phyloP scores from a whole-genome alignment of 257 asterid genomes.

The Penstemon barbatus region DNA sequence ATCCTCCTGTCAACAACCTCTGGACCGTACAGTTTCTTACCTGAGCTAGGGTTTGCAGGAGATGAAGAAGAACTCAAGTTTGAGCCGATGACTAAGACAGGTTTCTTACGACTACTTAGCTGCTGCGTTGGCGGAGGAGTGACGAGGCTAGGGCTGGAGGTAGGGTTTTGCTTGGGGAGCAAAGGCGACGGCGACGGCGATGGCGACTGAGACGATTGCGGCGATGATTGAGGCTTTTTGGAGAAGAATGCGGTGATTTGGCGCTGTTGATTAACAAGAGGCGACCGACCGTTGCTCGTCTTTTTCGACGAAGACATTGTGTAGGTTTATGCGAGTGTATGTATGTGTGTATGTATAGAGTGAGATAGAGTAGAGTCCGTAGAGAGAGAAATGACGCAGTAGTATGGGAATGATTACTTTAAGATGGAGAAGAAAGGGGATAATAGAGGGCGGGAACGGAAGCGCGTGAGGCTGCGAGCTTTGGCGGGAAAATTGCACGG shows the following conservation, averaged over 20 bases:
- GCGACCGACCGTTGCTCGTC: constrained; percentile 82
- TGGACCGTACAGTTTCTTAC: constrained; percentile 38
- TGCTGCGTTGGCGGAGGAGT: constrained; percentile 53
- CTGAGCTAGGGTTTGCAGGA: constrained; percentile 30
- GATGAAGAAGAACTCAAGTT: constrained; percentile 30
- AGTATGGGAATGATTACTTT: constrained; percentile 17
- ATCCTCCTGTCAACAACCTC: constrained; percentile 65
- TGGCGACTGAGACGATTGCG: constrained; percentile 41
- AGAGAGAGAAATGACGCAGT: neutral
- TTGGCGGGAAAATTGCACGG: constrained; percentile 38
- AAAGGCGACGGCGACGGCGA: constrained; percentile 46
- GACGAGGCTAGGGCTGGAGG: constrained; percentile 33
- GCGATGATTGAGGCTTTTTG: constrained; percentile 43
- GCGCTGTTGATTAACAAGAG: constrained; percentile 78
- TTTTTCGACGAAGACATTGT: constrained; percentile 53
- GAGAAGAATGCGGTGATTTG: constrained; percentile 87
- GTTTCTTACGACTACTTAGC: constrained; percentile 40
- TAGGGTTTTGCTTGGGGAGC: constrained; percentile 41
- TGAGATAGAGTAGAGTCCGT: neutral
- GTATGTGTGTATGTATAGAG: constrained; percentile 13
- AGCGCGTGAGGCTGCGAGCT: constrained; percentile 26
- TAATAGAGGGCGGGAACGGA: constrained; percentile 24
- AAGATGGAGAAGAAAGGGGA: constrained; percentile 17
- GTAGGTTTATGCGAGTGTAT: neutral
- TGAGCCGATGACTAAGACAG: constrained; percentile 49